Conservation (phyloP, 495 filamentous ascomycete genomes). For the Penicillium flavigenum region DNA sequence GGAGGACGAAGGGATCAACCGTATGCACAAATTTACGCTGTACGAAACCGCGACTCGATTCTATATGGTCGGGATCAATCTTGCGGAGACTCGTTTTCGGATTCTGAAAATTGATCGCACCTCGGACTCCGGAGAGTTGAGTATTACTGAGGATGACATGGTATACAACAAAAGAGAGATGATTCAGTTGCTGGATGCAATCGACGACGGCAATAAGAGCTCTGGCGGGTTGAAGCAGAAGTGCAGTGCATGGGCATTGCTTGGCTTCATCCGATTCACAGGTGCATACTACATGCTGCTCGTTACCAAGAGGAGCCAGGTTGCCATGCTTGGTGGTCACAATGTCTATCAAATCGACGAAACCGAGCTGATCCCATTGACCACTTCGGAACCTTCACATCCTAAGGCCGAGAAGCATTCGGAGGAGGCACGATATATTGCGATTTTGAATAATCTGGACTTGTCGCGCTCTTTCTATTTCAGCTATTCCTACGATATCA, state of each 20-base stretch:
- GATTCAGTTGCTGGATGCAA: slow-evolving; percentile 85
- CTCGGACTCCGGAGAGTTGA: slow-evolving; percentile 74
- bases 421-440: slow-evolving; percentile 85
- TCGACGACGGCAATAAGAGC: slow-evolving; percentile 92
- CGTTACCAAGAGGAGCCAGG: slow-evolving; percentile 92
- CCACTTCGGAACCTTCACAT: slow-evolving; percentile 58
- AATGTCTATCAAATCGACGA: slow-evolving; percentile 94
- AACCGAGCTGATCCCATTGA: slow-evolving; percentile 89
- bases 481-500: slow-evolving; percentile 97
- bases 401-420: slow-evolving; percentile 77
- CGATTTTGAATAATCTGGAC: slow-evolving; percentile 87
- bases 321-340: slow-evolving; percentile 93
- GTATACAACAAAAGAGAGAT: slow-evolving; percentile 92
- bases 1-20: slow-evolving; percentile 68
- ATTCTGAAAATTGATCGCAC: slow-evolving; percentile 95
- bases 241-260: slow-evolving; percentile 87
- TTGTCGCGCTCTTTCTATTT: slow-evolving; percentile 92
- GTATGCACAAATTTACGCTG: slow-evolving; percentile 93
- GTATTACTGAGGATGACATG: slow-evolving; percentile 88
- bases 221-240: slow-evolving; percentile 89
- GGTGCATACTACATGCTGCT: slow-evolving; percentile 97
- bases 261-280: slow-evolving; percentile 95
- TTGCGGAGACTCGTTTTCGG: slow-evolving; percentile 81
- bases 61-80: slow-evolving; percentile 89
- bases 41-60: slow-evolving; percentile 92